Evolutionary conservation across 2,329 filamentous ascomycete genomes (phyloP), one percentile per base, ranked within the genome.

Genomic region (Colletotrichum lindemuthianum): DNA sequence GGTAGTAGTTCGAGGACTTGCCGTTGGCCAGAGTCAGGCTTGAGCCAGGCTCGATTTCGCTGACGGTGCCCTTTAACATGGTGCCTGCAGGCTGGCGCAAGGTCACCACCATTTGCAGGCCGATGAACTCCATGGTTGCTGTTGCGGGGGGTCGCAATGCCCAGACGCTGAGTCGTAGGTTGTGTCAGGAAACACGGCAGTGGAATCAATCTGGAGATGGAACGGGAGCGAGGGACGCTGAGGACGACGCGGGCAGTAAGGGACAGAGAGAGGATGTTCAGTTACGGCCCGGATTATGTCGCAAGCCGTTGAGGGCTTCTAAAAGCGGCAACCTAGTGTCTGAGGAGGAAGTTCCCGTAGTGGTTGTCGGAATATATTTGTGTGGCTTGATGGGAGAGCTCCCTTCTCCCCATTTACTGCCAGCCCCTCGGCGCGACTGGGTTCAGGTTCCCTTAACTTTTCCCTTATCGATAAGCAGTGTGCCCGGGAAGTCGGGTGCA

Each of bases 51-150:
- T 81, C 84, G 58, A 95, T 88, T 70, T 88, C 84, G 65, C 87
- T 85, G 40, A 96, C 90, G 24, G 87, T 86, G 55, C 92, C 92
- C 66, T 88, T 87, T 53, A 95, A 79, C 70, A 86, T 82, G 45
- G 85, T 86, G 65, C 86, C 86, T 2, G 85, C 83, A 56, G 90
- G 90, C 63, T 87, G 82, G 71, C 84, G 86, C 68, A 96, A 83
- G 40, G 89, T 90, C 72, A 96, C 89, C 65, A 88, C 80, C 78
- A 96, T 92, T 65, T 90, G 88, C 75, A 92, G 85, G 67, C 92
- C 92, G 72, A 92, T 88, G 75, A 95, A 93, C 72, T 88, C 83
- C 89, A 91, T 91, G 70, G 64, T 78, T 68, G 53, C 41, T 39
- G 37, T 40, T 64, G 48, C 24, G 43, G 16, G 16, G 43, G 15